A percentile compares a stretch with the other conserved stretches of the same genome.
Conservation (phyloP, 2,329 filamentous ascomycete species). For the Xylariomycetidae sp. region DNA sequence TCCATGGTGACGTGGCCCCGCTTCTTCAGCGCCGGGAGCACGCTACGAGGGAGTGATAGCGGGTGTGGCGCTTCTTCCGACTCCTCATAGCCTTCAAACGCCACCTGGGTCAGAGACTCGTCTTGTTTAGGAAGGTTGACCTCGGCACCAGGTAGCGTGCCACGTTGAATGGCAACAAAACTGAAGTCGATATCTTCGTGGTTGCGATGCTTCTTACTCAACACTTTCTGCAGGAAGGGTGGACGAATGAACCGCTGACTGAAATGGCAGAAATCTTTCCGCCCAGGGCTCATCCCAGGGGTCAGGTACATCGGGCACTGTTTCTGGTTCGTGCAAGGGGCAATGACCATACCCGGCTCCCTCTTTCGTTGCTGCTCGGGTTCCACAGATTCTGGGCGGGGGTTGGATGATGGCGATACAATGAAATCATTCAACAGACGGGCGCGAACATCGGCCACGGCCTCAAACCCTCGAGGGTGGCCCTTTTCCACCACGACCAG, state of each 20-base stretch:
- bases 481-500: constrained; percentile 89
- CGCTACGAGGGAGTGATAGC: constrained; percentile 69
- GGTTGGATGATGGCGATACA: constrained; percentile 24
- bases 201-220: constrained; percentile 66
- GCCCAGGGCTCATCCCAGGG: constrained; percentile 64
- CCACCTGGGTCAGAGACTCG: constrained; percentile 53
- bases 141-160: constrained; percentile 43
- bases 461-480: constrained; percentile 85
- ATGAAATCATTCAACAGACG: constrained; percentile 69
- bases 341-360: constrained; percentile 61
- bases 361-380: constrained; percentile 37
- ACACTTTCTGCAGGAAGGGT: constrained; percentile 70
- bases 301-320: constrained; percentile 83
- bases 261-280: constrained; percentile 91
- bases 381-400: constrained; percentile 36
- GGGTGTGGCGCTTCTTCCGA: constrained; percentile 43
- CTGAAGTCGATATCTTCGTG: constrained; percentile 90
- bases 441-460: constrained; percentile 77
- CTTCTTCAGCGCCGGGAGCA: constrained; percentile 81
- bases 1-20: constrained; percentile 86
- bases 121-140: constrained; percentile 34
- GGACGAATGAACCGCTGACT: constrained; percentile 84
- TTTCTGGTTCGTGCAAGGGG: constrained; percentile 83
- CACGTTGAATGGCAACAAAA: constrained; percentile 81
- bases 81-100: constrained; percentile 69